Evolutionary conservation across 2,329 filamentous ascomycete species (phyloP).

Genomic region (Sphaerostilbella broomeana): DNA sequence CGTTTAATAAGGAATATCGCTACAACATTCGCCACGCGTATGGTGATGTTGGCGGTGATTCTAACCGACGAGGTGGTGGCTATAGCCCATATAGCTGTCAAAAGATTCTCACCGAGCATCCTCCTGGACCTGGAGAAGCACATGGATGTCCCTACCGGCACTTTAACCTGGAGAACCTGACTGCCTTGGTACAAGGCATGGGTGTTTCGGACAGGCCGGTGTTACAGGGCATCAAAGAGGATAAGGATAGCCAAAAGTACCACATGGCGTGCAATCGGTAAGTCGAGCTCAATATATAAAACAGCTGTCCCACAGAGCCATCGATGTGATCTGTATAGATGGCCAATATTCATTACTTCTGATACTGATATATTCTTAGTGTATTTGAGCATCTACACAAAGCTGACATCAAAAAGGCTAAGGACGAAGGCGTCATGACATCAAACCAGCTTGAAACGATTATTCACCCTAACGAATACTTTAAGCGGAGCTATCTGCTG

Average conservation of each 20-base stretch:
- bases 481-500: constrained; percentile 85
- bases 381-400: constrained; percentile 89
- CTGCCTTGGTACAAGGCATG: constrained; percentile 65
- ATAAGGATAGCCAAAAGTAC: constrained; percentile 80
- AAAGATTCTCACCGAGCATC: constrained; percentile 85
- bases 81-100: constrained; percentile 93
- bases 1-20: constrained; percentile 94
- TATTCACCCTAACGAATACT: constrained; percentile 95
- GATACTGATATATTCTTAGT: constrained; percentile 27
- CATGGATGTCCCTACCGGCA: constrained; percentile 97
- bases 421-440: constrained; percentile 65
- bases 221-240: constrained; percentile 75
- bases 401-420: constrained; percentile 66
- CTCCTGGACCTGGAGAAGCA: constrained; percentile 77
- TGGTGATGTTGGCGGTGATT: constrained; percentile 89
- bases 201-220: constrained; percentile 75
- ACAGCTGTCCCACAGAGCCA: not conserved
- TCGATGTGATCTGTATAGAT: not conserved
- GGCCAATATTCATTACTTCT: constrained; percentile 12
- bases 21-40: constrained; percentile 97
- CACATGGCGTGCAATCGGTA: constrained; percentile 93
- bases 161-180: constrained; percentile 82
- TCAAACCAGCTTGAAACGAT: constrained; percentile 84
- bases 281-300: constrained; percentile 20
- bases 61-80: constrained; percentile 76